phyloP scores from a whole-genome alignment of 2,329 filamentous ascomycete species.

The Didymosphaeria variabile region DNA sequence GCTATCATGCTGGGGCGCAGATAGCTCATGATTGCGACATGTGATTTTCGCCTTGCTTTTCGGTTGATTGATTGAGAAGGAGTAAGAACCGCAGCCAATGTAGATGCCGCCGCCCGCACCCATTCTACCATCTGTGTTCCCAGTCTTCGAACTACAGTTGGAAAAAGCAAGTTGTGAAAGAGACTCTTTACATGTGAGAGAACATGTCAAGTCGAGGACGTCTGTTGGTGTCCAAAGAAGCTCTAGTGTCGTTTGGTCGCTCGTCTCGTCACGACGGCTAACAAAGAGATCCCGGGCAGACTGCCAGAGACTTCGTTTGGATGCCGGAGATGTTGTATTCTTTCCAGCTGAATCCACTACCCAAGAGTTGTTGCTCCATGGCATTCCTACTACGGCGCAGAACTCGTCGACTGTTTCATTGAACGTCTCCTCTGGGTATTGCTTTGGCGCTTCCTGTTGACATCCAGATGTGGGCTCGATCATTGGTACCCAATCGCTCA shows the following conservation, averaged over 20 bases:
- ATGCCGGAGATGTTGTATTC: not conserved
- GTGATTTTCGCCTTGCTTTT: slow-evolving; percentile 5
- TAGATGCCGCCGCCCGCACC: slow-evolving; percentile 9
- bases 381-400: slow-evolving; percentile 8
- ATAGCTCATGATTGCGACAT: slow-evolving; percentile 11
- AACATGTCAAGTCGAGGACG: not conserved
- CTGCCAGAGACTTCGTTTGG: not conserved
- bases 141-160: slow-evolving; percentile 2
- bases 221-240: not conserved
- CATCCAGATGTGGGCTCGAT: slow-evolving; percentile 5
- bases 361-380: not conserved
- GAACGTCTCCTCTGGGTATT: slow-evolving; percentile 14
- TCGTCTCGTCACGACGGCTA: not conserved
- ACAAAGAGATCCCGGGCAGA: not conserved
- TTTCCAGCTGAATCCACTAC: slow-evolving; percentile 12
- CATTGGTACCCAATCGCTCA: slow-evolving; percentile 2
- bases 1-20: slow-evolving; percentile 18
- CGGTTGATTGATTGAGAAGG: slow-evolving; percentile 12
- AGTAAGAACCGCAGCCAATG: slow-evolving; percentile 9
- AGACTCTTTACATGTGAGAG: slow-evolving; percentile 6
- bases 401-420: slow-evolving; percentile 9
- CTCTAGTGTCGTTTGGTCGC: not conserved
- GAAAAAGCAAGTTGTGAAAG: slow-evolving; percentile 10
- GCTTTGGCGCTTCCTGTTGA: slow-evolving; percentile 3
- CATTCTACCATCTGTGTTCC: slow-evolving; percentile 8